Conservation (phyloP, 2,329 filamentous ascomycete species). For the Hymenoscyphus occultus region DNA sequence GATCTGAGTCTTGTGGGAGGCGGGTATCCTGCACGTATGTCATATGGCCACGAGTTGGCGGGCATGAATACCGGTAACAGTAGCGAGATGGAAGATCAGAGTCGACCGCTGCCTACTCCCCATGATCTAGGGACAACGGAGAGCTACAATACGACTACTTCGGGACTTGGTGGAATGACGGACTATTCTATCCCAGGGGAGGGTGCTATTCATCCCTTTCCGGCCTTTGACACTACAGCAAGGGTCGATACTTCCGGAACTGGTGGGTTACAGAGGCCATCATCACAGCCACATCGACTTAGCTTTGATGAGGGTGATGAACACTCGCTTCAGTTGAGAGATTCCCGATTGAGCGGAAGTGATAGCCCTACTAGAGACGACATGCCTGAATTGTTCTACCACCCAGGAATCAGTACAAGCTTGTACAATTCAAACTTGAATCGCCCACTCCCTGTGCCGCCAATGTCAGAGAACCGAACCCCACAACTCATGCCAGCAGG, state of each 20-base stretch:
- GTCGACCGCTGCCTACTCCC: conserved; percentile 49
- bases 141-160: conserved; percentile 28
- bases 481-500: conserved; percentile 51
- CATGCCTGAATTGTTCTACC: conserved; percentile 89
- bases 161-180: conserved; percentile 36
- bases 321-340: conserved; percentile 54
- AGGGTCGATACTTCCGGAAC: conserved; percentile 81
- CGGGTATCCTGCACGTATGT: conserved; percentile 61
- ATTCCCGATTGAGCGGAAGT: conserved; percentile 45
- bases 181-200: conserved; percentile 44
- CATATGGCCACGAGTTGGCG: conserved; percentile 51
- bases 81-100: conserved; percentile 43
- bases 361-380: conserved; percentile 69
- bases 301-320: conserved; percentile 96
- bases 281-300: conserved; percentile 66
- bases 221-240: conserved; percentile 41
- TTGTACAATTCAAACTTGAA: conserved; percentile 48
- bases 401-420: conserved; percentile 69
- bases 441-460: conserved; percentile 62
- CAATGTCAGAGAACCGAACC: conserved; percentile 45
- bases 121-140: conserved; percentile 37
- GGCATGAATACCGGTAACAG: conserved; percentile 34
- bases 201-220: conserved; percentile 56
- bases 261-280: conserved; percentile 80
- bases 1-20: conserved; percentile 74